Percentiles rank a stretch among this genome's conserved stretches.
Evolutionary conservation across 1,284 basidiomycete species (phyloP).

Genomic region (Irpex sp.): DNA sequence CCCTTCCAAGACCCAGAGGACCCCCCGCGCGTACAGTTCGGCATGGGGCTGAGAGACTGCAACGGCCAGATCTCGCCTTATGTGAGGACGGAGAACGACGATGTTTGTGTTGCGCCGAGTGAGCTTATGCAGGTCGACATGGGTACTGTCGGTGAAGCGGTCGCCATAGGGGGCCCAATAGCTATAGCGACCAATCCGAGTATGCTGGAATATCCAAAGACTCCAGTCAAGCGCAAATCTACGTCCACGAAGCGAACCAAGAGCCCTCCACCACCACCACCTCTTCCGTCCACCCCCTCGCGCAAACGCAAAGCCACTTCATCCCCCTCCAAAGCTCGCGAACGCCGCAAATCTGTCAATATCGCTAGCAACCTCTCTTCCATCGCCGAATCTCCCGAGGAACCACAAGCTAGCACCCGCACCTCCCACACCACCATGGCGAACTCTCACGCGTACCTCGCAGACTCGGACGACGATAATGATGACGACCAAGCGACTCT

Average conservation of each 20-base stretch:
- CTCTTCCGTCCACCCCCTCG: not conserved
- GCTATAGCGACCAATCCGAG: not conserved
- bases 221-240: not conserved
- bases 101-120: not conserved
- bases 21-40: not conserved
- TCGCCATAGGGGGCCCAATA: not conserved
- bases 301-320: conserved; percentile 3
- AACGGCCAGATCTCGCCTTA: not conserved
- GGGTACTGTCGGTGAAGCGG: not conserved
- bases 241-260: not conserved
- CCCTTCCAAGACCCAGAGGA: not conserved
- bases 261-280: not conserved
- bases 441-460: not conserved
- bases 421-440: not conserved
- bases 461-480: not conserved
- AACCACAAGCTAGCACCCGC: too few relatives aligned
- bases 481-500: not conserved
- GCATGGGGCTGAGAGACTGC: not conserved
- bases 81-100: not conserved
- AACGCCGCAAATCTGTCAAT: not conserved
- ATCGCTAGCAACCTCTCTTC: too few relatives aligned
- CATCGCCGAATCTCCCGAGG: too few relatives aligned
- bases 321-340: not conserved
- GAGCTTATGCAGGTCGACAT: not conserved
- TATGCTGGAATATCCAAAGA: not conserved